Percentiles rank a stretch among this genome's conserved stretches.
Conservation (phyloP, 768 basidiomycete genomes). For the Phaffia tasmanica region DNA sequence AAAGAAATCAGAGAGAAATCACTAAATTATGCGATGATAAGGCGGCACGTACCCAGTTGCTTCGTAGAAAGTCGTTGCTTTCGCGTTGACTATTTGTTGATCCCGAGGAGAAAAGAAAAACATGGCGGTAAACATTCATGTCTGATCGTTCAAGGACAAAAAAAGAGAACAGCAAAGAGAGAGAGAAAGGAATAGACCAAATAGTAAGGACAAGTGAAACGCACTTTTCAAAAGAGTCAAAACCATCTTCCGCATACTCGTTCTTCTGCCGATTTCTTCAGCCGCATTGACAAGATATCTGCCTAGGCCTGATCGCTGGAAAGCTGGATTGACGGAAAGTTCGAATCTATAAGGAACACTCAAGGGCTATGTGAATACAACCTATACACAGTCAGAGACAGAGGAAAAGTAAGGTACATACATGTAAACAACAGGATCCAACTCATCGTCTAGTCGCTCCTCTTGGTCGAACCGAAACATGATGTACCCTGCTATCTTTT, state of each 20-base stretch:
- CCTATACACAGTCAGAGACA: no score
- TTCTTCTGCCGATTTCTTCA: conserved; percentile 1
- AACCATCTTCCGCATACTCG: not conserved
- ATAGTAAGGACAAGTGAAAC: not conserved
- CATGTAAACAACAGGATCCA: no score
- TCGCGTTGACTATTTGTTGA: not conserved
- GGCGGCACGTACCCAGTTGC: conserved; percentile 8
- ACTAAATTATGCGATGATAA: not conserved
- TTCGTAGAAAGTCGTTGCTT: not conserved
- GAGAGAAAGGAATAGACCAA: not conserved
- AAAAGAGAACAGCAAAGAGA: not conserved
- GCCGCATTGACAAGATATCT: not conserved
- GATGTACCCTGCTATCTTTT: no score
- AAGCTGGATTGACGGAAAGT: not conserved
- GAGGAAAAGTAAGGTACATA: no score
- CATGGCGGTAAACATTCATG: not conserved
- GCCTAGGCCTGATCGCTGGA: conserved; percentile 1
- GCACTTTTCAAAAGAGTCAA: conserved; percentile 3
- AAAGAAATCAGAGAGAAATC: not conserved
- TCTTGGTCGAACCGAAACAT: no score
- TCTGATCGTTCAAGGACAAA: not conserved
- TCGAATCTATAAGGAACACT: not conserved
- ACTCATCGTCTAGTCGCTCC: no score
- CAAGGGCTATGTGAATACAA: no score
- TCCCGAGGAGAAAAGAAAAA: not conserved